phyloP scores from a whole-genome alignment of 331 rosid species.

The Acacia concinna region DNA sequence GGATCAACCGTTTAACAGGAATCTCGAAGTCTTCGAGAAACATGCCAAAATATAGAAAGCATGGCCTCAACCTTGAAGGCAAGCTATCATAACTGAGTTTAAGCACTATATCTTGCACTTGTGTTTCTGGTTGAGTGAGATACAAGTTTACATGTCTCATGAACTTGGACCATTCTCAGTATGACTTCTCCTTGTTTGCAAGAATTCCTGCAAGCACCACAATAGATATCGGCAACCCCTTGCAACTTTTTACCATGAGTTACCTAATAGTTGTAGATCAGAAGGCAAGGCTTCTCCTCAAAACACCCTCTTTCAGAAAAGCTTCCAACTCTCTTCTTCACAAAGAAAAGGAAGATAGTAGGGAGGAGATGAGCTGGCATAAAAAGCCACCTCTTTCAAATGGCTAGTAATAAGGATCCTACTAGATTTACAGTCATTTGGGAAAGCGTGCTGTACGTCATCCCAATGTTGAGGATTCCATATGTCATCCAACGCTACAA shows the following conservation, averaged over 20 bases:
- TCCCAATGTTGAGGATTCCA: neutral
- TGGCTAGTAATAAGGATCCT: neutral
- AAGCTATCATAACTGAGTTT: neutral
- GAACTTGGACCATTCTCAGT: neutral
- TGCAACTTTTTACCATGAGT: neutral
- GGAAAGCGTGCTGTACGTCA: neutral
- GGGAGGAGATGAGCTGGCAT: neutral
- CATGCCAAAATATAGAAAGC: neutral
- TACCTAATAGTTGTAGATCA: neutral
- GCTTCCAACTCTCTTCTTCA: neutral
- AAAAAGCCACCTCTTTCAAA: neutral
- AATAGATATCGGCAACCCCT: neutral
- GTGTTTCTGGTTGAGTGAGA: neutral
- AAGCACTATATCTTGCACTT: neutral
- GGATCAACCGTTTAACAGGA: neutral
- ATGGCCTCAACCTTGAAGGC: neutral
- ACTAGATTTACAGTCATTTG: neutral
- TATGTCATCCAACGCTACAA: neutral
- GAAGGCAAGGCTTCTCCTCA: neutral
- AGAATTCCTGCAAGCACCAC: neutral
- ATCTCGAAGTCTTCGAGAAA: neutral
- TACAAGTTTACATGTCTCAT: neutral
- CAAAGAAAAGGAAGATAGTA: neutral
- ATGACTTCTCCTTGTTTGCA: neutral
- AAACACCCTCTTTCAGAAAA: neutral